Evolutionary conservation across 495 filamentous ascomycete species (phyloP).

Genomic region (Chaetomium fimeti): DNA sequence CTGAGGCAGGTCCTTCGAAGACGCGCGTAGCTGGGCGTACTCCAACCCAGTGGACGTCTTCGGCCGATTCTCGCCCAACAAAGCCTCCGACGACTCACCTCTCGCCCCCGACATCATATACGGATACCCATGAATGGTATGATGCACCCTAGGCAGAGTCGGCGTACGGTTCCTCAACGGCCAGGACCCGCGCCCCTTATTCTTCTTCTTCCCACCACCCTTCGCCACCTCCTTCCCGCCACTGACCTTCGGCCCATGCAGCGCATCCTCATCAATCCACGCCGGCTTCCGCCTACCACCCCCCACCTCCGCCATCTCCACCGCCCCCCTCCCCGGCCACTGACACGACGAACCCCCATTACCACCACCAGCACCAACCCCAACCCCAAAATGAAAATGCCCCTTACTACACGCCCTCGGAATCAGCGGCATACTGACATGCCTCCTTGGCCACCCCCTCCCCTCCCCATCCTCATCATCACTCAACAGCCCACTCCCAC

Average conservation of each 20-base stretch:
- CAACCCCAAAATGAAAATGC: slow-evolving; percentile 13
- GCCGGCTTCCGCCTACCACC: slow-evolving; percentile 27
- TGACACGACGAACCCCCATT: neutral
- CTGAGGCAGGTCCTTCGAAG: slow-evolving; percentile 20
- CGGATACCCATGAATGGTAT: slow-evolving; percentile 22
- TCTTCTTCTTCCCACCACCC: slow-evolving; percentile 13
- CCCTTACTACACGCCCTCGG: slow-evolving; percentile 8
- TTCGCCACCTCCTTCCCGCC: slow-evolving; percentile 16
- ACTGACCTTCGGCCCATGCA: slow-evolving; percentile 42
- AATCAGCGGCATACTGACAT: slow-evolving; percentile 9
- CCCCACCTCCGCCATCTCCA: slow-evolving; percentile 2
- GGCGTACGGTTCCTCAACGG: slow-evolving; percentile 24
- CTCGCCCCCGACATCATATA: neutral
- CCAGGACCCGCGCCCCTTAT: slow-evolving; percentile 29
- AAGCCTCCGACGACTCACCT: slow-evolving; percentile 11
- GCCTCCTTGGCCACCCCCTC: slow-evolving; percentile 5
- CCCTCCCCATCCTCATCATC: neutral
- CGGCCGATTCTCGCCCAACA: slow-evolving; percentile 2
- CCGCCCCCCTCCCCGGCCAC: slow-evolving; percentile 10
- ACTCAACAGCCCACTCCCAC: neutral
- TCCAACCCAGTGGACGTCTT: neutral
- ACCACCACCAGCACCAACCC: neutral
- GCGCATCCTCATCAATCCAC: slow-evolving; percentile 46
- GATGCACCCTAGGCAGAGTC: slow-evolving; percentile 27
- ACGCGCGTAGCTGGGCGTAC: slow-evolving; percentile 23